Evolutionary conservation across 768 basidiomycete genomes (phyloP), one percentile per base, ranked within the genome.

Genomic region (Mrakia hoshinonis): DNA sequence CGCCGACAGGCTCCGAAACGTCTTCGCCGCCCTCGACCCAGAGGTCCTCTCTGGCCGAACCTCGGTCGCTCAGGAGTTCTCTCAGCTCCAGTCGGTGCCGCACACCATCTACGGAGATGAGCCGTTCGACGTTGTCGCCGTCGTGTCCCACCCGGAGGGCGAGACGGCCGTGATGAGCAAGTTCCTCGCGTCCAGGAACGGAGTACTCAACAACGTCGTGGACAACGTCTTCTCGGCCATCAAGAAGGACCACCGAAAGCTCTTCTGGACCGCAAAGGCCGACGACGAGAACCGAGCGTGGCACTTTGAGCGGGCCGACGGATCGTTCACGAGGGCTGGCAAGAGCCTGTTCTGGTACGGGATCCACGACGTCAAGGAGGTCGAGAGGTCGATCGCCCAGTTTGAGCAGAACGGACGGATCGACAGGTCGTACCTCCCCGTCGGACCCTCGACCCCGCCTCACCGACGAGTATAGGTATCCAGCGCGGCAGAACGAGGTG

Each of bases 71-170:
- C 90, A 90, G 58, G 88, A 94, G 46, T 85, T 99, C 77, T 87
- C 85, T 77, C 85, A 87, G 26, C 84, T 97, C 76, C 88, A 90
- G 79, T 84, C 86, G 74, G 85, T 87, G 0, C 90, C 92, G 0
- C 94, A 88, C 83, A 92, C 91, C 20, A 88, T 99, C 76, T 97
- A 98, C 79, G 95, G 92, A n/a, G 95, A 99, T 79, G 96, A 99
- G 79, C 92, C 93, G 11, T 85, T 97, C 73, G 95, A 99, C 76
- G 92, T 91, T 47, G 84, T 99, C 64, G 96, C 94, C 26, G 87
- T 99, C 73, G 92, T 99, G 47, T 88, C 91, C 6, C 91, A 92
- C 79, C 95, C 96, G 1, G 85, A 87, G 55, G 92, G 87, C 74
- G 89, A 97, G 81, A 82, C 85, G 4, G 91, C 96, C 7, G 88